Evolutionary conservation across 2,329 filamentous ascomycete species (phyloP).

Genomic region (Phoma sp.): DNA sequence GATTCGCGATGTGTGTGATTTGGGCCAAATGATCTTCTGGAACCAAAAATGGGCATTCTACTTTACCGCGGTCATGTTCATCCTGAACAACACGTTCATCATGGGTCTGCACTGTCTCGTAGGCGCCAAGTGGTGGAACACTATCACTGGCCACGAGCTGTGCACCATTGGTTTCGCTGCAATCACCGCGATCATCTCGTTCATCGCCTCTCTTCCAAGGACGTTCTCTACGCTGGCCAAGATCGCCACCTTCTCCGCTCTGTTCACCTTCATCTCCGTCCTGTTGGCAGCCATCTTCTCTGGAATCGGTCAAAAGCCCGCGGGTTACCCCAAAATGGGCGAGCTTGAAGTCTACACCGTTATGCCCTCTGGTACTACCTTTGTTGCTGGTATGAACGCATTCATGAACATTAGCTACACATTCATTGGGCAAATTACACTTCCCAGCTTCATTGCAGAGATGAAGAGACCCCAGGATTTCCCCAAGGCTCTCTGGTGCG

Average conservation of each 20-base stretch:
- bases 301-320: conserved; percentile 76
- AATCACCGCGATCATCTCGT: conserved; percentile 77
- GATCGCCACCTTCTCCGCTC: conserved; percentile 78
- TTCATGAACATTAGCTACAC: conserved; percentile 97
- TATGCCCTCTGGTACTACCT: conserved; percentile 75
- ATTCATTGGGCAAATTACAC: conserved; percentile 93
- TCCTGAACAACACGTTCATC: conserved; percentile 93
- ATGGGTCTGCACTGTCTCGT: conserved; percentile 84
- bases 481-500: conserved; percentile 89
- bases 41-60: conserved; percentile 76
- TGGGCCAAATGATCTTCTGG: conserved; percentile 95
- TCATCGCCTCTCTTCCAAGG: conserved; percentile 79
- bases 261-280: conserved; percentile 91
- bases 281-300: conserved; percentile 84
- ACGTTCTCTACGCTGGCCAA: conserved; percentile 84
- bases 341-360: conserved; percentile 73
- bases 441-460: conserved; percentile 94
- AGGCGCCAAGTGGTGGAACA: conserved; percentile 88
- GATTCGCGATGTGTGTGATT: conserved; percentile 90
- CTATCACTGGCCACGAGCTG: conserved; percentile 74
- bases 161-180: conserved; percentile 84
- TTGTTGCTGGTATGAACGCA: conserved; percentile 82
- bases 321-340: conserved; percentile 65
- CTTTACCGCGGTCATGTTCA: conserved; percentile 81
- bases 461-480: conserved; percentile 86